Evolutionary conservation across 140 eudicot species (phyloP), one percentile per base, ranked within the genome.

Genomic region (Flaveria floridana): DNA sequence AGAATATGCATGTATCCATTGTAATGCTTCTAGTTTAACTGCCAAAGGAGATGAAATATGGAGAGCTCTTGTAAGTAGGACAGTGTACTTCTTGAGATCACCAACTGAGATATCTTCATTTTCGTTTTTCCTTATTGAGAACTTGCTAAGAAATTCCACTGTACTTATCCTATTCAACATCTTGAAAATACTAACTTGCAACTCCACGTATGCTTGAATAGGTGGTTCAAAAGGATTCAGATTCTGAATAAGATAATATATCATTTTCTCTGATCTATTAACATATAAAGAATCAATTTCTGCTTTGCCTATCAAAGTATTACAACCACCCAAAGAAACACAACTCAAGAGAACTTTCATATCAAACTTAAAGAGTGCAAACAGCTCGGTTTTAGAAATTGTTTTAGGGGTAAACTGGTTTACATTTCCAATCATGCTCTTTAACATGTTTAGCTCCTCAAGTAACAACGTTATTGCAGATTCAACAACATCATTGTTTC

Each of bases 401-500:
- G 52, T 62, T 28, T 82, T 83, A 34, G 76, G 58, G 72, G 68
- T 41, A 68, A 34, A 71, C 59, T 20, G 65, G 47, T 59, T 48
- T 63, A 61, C 61, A 23, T 78, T 71, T 41, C 50, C 78, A 68
- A 87, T 81, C 91, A 81, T 84, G 73, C 71, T 58, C 83, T 77
- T 87, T 82, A 95, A 74, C 72, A 84, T 78, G 57, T 83, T 81
- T 50, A 91, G 80, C 83, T 95, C 99, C 76, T 91, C 87, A 64
- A 87, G 76, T 75, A 95, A 73, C 69, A 70, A 82, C 65, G 73
- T 69, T 21, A 85, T 67, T 68, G 96, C 84, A 57, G 85, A 72
- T 70, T 90, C 92, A 46, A 95, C 99, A 57, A 95, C 90, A 63
- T 88, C 97, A 71, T 65, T 80, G 82, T 95, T 87, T 48, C 87